phyloP scores from a whole-genome alignment of 257 asterid species.

The Salvia rosmarinus region DNA sequence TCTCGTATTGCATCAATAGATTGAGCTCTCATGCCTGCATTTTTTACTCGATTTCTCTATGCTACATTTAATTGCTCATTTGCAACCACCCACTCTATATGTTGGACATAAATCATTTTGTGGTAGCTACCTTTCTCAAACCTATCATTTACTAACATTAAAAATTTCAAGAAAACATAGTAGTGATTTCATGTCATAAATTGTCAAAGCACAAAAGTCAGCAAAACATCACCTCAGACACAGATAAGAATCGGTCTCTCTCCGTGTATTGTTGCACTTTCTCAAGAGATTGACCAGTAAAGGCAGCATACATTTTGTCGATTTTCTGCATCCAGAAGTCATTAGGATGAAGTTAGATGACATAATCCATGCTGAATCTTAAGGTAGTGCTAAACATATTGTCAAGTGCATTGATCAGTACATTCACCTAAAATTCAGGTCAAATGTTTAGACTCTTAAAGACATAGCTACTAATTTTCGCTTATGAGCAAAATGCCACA shows the following conservation, averaged over 20 bases:
- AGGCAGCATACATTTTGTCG: slow-evolving; percentile 87
- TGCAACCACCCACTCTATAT: background rate
- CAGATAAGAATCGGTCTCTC: slow-evolving; percentile 86
- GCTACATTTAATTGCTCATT: background rate
- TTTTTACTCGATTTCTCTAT: background rate
- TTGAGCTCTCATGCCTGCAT: background rate
- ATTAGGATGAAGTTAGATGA: slow-evolving; percentile 21
- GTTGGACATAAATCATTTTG: background rate
- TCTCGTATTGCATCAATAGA: background rate
- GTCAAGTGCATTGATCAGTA: background rate
- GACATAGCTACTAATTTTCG: background rate
- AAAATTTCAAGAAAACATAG: slow-evolving; percentile 21
- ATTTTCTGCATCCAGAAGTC: slow-evolving; percentile 68
- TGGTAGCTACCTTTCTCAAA: background rate
- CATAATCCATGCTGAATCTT: slow-evolving; percentile 5
- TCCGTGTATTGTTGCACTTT: slow-evolving; percentile 84
- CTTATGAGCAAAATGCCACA: slow-evolving; percentile 22
- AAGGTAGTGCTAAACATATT: background rate
- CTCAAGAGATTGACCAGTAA: slow-evolving; percentile 85
- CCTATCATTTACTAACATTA: background rate
- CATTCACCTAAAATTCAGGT: slow-evolving; percentile 17
- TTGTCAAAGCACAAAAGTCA: slow-evolving; percentile 21
- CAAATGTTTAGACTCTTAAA: slow-evolving; percentile 1
- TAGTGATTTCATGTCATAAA: slow-evolving; percentile 6
- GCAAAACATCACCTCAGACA: slow-evolving; percentile 68